These are phyloP conservation scores for Geotrichum klebahnii DNA, from an alignment of 1,139 yeast species.

Conservation along the genomic window DNA sequence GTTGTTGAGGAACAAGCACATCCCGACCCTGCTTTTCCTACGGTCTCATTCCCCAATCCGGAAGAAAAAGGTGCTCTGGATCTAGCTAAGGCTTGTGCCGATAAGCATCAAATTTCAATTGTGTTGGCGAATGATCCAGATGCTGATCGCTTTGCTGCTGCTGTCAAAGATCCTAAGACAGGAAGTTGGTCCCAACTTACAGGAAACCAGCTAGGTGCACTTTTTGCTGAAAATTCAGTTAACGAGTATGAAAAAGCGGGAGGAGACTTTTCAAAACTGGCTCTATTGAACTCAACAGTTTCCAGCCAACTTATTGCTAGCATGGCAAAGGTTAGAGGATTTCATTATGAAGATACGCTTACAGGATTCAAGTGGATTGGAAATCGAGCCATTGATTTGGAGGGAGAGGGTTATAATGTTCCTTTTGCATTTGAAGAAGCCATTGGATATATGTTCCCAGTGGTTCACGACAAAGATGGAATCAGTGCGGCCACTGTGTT, in stretches of 20 bases:
- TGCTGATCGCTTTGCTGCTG: conserved; percentile 85
- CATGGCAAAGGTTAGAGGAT: conserved; percentile 62
- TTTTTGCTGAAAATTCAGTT: conserved; percentile 67
- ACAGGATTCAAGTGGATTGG: conserved; percentile 99
- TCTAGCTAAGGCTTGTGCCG: conserved; percentile 58
- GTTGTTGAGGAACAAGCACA: conserved; percentile 56
- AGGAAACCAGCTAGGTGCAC: conserved; percentile 85
- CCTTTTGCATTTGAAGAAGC: conserved; percentile 96
- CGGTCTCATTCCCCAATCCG: conserved; percentile 90
- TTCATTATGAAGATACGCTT: conserved; percentile 70
- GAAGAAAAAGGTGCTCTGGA: conserved; percentile 91
- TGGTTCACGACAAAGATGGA: conserved; percentile 93
- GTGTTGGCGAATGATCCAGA: conserved; percentile 94
- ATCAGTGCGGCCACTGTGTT: conserved; percentile 77
- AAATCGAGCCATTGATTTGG: conserved; percentile 73
- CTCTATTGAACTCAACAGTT: conserved; percentile 81
- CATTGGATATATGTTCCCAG: conserved; percentile 84
- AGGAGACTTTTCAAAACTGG: conserved; percentile 43
- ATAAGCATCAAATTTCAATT: conserved; percentile 44
- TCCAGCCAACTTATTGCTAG: conserved; percentile 76
- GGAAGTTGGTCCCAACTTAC: conserved; percentile 72
- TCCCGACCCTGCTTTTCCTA: conserved; percentile 83
- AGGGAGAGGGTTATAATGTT: conserved; percentile 57
- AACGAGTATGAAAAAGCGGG: conserved; percentile 37
- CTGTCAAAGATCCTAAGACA: conserved; percentile 43